These are phyloP conservation scores for Cytauxzoon felis DNA, from an alignment of 169 alveolate species.

Conservation along the genomic window DNA sequence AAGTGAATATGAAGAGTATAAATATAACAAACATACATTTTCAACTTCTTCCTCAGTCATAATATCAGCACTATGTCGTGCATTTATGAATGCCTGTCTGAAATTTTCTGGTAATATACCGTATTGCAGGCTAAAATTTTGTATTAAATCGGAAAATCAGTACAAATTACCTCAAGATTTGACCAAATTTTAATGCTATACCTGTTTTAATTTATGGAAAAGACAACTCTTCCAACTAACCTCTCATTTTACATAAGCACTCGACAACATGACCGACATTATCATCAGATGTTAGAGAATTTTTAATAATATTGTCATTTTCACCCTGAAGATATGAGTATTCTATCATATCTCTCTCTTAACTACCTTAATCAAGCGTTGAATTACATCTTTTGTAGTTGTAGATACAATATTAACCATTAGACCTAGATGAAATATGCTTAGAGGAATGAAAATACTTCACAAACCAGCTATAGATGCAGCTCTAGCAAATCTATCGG, in stretches of 20 bases:
- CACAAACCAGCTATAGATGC: slow-evolving; percentile 51
- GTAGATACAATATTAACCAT: slow-evolving; percentile 40
- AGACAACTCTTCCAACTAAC: not conserved
- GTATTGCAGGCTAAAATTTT: slow-evolving; percentile 84
- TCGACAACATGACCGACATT: slow-evolving; percentile 40
- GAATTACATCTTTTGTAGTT: slow-evolving; percentile 43
- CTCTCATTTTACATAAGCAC: slow-evolving; percentile 65
- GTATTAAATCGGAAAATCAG: slow-evolving; percentile 67
- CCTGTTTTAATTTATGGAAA: slow-evolving; percentile 6
- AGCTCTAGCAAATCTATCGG: slow-evolving; percentile 42
- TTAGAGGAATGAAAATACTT: not conserved
- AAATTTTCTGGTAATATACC: slow-evolving; percentile 84
- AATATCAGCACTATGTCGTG: slow-evolving; percentile 88
- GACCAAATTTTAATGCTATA: slow-evolving; percentile 60
- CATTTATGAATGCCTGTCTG: slow-evolving; percentile 80
- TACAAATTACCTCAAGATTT: too few relatives aligned
- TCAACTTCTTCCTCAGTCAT: slow-evolving; percentile 83
- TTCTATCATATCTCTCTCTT: not conserved
- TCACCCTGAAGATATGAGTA: slow-evolving; percentile 35
- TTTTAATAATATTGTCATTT: slow-evolving; percentile 2
- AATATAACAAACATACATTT: not conserved
- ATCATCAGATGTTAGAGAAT: slow-evolving; percentile 41
- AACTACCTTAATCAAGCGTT: slow-evolving; percentile 42
- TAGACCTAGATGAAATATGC: slow-evolving; percentile 10
- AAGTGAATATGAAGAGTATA: not conserved